These are phyloP conservation scores for Populus hybrid DNA, from an alignment of 441 rosid genomes.

Conservation along the genomic window DNA sequence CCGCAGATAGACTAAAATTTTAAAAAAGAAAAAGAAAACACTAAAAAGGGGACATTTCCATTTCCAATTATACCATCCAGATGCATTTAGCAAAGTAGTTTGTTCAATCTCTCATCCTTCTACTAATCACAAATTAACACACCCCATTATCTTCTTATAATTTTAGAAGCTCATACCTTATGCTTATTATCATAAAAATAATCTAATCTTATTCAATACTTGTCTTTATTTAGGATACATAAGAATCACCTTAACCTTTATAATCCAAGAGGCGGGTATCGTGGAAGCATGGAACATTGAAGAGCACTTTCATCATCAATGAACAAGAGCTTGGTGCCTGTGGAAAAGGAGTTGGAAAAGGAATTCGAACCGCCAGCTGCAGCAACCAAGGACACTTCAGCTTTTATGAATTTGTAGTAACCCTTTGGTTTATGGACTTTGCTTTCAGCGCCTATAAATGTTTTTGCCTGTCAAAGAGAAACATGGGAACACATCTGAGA, in stretches of 20 bases:
- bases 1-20: too few species aligned
- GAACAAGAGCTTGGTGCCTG: not conserved
- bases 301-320: not conserved
- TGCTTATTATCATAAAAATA: not conserved
- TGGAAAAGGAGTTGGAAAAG: not conserved
- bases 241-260: constrained; percentile 6
- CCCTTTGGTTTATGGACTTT: not conserved
- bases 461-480: constrained; percentile 40
- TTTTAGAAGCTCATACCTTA: not conserved
- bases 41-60: not conserved
- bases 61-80: constrained; percentile 5
- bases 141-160: not conserved
- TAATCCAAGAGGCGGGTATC: not conserved
- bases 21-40: too few species aligned
- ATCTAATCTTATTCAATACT: not conserved
- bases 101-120: not conserved
- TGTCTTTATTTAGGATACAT: not conserved
- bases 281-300: not conserved
- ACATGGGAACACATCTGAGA: constrained; percentile 14
- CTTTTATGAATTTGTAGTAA: not conserved
- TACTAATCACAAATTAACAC: not conserved
- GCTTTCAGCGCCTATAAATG: constrained; percentile 1
- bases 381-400: not conserved
- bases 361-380: constrained; percentile 10
- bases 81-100: not conserved